Conservation (phyloP, 768 basidiomycete genomes). For the Russula earlei region DNA sequence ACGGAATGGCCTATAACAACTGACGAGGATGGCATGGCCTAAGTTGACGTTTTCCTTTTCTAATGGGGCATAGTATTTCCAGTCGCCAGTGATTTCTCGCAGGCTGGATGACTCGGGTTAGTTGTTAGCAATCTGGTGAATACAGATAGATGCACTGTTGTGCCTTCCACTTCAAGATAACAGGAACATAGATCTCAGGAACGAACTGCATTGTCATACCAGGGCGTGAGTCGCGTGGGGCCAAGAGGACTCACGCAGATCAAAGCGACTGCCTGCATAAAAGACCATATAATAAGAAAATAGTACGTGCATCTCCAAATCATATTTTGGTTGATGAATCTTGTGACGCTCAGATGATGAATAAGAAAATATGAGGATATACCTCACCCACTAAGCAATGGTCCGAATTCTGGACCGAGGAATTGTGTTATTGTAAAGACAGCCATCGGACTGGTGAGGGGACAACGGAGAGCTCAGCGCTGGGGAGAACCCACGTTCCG, state of each 20-base stretch:
- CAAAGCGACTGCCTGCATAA: conserved; percentile 42
- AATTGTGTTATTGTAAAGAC: conserved; percentile 45
- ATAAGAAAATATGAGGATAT: not conserved
- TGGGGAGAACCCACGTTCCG: conserved; percentile 34
- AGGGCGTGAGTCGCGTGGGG: not conserved
- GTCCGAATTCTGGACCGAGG: conserved; percentile 46
- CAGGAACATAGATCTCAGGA: conserved; percentile 64
- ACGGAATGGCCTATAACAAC: conserved; percentile 70
- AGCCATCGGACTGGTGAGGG: conserved; percentile 40
- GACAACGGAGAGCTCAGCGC: not conserved
- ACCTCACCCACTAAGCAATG: conserved; percentile 48
- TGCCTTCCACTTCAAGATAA: conserved; percentile 54
- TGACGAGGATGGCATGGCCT: conserved; percentile 39
- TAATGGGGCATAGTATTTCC: conserved; percentile 45
- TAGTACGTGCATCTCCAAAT: conserved; percentile 77
- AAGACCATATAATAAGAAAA: conserved; percentile 62
- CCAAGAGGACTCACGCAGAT: conserved; percentile 33
- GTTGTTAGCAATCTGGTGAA: not conserved
- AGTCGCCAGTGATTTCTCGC: conserved; percentile 46
- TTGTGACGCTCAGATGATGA: not conserved
- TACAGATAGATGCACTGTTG: conserved; percentile 28
- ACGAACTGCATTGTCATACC: conserved; percentile 36
- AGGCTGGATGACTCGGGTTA: conserved; percentile 29
- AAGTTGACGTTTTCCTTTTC: conserved; percentile 44
- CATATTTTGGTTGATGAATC: conserved; percentile 33